Conservation (phyloP, 1,284 basidiomycete genomes). For the Inonotus obliquus region DNA sequence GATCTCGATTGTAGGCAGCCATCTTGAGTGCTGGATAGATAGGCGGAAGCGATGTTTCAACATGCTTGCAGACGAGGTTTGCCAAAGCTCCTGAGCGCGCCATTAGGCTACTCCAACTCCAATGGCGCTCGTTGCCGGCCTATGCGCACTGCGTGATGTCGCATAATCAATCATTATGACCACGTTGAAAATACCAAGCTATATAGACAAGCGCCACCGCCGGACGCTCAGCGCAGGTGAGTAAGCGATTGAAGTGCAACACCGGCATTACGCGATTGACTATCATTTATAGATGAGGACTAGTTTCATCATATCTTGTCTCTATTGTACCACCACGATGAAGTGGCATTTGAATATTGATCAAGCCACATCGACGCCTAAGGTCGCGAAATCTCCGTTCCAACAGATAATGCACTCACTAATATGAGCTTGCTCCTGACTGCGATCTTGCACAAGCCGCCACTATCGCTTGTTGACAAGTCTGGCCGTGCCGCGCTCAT, state of each 20-base stretch:
- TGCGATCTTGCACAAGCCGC: neutral
- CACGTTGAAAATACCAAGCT: neutral
- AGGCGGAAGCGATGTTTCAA: neutral
- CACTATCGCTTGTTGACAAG: neutral
- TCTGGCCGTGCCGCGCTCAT: neutral
- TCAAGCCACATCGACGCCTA: neutral
- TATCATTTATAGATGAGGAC: neutral
- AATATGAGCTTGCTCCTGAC: neutral
- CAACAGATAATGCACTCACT: neutral
- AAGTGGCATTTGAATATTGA: neutral
- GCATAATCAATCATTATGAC: no score
- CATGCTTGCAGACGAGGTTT: no score
- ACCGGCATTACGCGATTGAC: neutral
- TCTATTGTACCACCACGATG: slow-evolving; percentile 1
- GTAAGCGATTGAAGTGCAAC: neutral
- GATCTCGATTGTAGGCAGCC: neutral
- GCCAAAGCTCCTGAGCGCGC: neutral
- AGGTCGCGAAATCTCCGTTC: neutral
- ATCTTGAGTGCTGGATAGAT: neutral
- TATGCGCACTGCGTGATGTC: no score
- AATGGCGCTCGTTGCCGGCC: neutral
- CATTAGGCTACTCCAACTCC: neutral
- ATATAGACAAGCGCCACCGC: neutral
- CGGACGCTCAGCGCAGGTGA: neutral
- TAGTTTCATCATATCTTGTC: neutral